Base-by-base conservation (phyloP, 202 grass and related monocot species). In the Tripidium arundinaceum region DNA sequence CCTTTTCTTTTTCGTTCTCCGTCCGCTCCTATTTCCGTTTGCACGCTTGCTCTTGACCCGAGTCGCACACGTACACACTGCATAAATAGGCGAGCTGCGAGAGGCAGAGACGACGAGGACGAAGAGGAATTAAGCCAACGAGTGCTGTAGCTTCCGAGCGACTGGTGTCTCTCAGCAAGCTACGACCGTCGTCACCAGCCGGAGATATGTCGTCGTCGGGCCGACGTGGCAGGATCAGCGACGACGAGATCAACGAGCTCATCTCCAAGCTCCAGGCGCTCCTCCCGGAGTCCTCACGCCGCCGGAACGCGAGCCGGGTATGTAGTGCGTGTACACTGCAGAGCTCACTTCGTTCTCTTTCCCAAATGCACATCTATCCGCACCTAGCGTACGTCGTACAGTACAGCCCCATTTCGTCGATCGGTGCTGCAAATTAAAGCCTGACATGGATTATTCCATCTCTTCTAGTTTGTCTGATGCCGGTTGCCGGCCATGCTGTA, bases 241-340 rank as follows among this genome's bases (percentile, higher is more conserved):
- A 97, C 79, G 91, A 90, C 28, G 91, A 97, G 91, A 97, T 97
- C 76, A 97, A 88, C 72, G 89, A 91, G 82, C 89, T 97, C 84
- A 86, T 97, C 86, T 87, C 89, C 67, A 93, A 97, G 83, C 76
- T 97, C 18, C 89, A 93, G 81, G 79, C 84, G 3, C 87, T 97
- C 2, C 89, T 97, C 40, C 91, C 90, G 8, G 89, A 90, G 65
- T 88, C 84, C 57, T 93, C 91, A 38, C 94, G 94, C 62, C 82
- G 87, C 68, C 78, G 89, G 57, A 46, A 72, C 67, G 68, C 81
- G 0, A 84, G 73, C 84, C 82, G 85, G 94, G 91, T 97, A 93
- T 27, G 64, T 84, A 26, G 34, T 19, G 7, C 52, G n/a, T 11
- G 52, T 12, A 11, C 21, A n/a, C n/a, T n/a, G 9, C 54, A 25